phyloP scores from a whole-genome alignment of 441 rosid genomes.

The Metrosideros polymorpha region DNA sequence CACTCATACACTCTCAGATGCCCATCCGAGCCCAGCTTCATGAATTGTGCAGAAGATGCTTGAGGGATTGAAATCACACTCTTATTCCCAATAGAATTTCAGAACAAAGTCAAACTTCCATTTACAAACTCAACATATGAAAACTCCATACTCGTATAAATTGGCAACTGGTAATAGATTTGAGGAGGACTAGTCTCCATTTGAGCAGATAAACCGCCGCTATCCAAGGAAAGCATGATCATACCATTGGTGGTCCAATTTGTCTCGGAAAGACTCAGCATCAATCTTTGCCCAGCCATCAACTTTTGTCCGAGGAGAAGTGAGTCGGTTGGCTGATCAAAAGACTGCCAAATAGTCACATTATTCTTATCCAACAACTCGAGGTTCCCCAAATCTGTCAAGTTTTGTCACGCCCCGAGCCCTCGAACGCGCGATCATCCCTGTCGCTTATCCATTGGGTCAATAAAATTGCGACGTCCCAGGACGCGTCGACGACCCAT shows the following conservation, averaged over 20 bases:
- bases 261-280: background rate
- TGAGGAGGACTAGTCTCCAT: background rate
- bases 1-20: background rate
- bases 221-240: background rate
- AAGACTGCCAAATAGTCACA: background rate
- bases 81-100: background rate
- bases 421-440: too few species aligned
- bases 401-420: too few species aligned
- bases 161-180: background rate
- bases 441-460: too few species aligned
- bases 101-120: background rate
- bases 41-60: background rate
- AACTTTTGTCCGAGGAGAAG: background rate
- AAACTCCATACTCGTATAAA: too few species aligned
- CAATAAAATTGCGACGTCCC: too few species aligned
- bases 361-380: too few species aligned
- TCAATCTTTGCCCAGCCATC: background rate
- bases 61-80: background rate
- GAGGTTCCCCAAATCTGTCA: too few species aligned
- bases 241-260: background rate
- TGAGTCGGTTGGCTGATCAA: background rate
- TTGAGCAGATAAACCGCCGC: background rate
- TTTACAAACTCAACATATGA: background rate
- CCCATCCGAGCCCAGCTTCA: background rate
- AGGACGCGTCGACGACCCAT: too few species aligned